These are phyloP conservation scores for Kwoniella bestiolae DNA, from an alignment of 768 basidiomycete genomes.

Conservation along the genomic window DNA sequence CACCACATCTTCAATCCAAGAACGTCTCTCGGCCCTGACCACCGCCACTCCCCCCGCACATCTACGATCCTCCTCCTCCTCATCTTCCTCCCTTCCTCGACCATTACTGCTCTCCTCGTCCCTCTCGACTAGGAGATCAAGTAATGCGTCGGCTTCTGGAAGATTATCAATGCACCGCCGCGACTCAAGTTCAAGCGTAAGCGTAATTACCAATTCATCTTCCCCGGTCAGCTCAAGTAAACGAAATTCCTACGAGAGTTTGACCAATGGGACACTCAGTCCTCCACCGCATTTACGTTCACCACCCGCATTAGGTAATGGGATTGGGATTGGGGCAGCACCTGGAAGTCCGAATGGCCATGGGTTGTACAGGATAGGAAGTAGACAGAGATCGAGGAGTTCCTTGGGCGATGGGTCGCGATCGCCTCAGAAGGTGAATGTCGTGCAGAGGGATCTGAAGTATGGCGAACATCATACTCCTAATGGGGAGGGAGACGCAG, in stretches of 20 bases:
- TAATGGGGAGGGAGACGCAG: too few relatives aligned
- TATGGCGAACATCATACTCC: conserved; percentile 8
- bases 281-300: conserved; percentile 9
- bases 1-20: conserved; percentile 14
- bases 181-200: conserved; percentile 11
- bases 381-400: conserved; percentile 19
- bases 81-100: conserved; percentile 10
- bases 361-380: conserved; percentile 23
- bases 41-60: conserved; percentile 1
- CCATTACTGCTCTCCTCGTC: conserved; percentile 16
- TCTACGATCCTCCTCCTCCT: not conserved
- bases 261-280: conserved; percentile 6
- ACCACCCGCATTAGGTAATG: not conserved
- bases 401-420: not conserved
- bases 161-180: not conserved
- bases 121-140: conserved; percentile 16
- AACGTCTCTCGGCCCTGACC: conserved; percentile 15
- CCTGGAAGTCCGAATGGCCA: not conserved
- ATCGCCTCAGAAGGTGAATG: not conserved
- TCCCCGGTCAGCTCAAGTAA: conserved; percentile 2
- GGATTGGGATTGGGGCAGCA: not conserved
- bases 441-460: conserved; percentile 13
- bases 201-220: not conserved
- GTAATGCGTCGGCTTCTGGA: not conserved
- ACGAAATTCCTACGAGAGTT: not conserved